Evolutionary conservation across 208 protist species (phyloP).

Genomic region (Wallacemonas sp.): DNA sequence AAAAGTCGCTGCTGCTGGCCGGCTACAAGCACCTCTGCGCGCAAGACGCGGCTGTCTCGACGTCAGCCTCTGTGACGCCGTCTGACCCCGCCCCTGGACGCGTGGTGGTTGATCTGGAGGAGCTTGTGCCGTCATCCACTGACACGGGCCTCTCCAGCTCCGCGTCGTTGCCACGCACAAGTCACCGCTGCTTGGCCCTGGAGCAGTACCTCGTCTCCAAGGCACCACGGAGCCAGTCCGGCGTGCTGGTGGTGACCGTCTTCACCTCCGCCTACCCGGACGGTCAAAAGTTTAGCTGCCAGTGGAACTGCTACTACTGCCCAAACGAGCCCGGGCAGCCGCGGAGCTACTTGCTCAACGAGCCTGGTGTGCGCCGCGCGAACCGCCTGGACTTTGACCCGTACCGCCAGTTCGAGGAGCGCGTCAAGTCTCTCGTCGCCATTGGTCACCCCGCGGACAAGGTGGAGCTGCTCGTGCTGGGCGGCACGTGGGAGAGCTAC

Average conservation of each 20-base stretch:
- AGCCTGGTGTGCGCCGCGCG: constrained; percentile 87
- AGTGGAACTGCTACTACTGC: constrained; percentile 95
- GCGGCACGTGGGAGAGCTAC: constrained; percentile 99
- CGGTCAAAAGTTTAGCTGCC: constrained; percentile 85
- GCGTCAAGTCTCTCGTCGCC: constrained; percentile 69
- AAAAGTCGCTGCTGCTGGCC: constrained; percentile 80
- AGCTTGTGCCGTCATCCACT: constrained; percentile 17
- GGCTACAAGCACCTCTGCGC: constrained; percentile 67
- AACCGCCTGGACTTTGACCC: constrained; percentile 85
- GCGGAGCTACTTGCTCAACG: constrained; percentile 89
- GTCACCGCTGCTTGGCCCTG: constrained; percentile 27
- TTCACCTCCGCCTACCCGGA: constrained; percentile 90
- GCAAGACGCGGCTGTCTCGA: not conserved
- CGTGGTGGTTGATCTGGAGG: constrained; percentile 28
- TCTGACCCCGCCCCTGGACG: not conserved
- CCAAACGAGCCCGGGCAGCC: constrained; percentile 91
- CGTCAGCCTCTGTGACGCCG: too few species aligned
- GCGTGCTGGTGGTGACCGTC: constrained; percentile 92
- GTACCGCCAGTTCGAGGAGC: constrained; percentile 81
- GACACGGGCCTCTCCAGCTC: not conserved
- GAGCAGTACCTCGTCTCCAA: constrained; percentile 81
- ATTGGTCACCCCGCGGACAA: constrained; percentile 93
- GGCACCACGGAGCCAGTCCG: constrained; percentile 84
- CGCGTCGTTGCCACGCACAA: not conserved
- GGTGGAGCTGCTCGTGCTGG: constrained; percentile 99